Evolutionary conservation across 1,284 basidiomycete genomes (phyloP), one percentile per base, ranked within the genome.

Genomic region (Phellopilus nigrolimitatus): DNA sequence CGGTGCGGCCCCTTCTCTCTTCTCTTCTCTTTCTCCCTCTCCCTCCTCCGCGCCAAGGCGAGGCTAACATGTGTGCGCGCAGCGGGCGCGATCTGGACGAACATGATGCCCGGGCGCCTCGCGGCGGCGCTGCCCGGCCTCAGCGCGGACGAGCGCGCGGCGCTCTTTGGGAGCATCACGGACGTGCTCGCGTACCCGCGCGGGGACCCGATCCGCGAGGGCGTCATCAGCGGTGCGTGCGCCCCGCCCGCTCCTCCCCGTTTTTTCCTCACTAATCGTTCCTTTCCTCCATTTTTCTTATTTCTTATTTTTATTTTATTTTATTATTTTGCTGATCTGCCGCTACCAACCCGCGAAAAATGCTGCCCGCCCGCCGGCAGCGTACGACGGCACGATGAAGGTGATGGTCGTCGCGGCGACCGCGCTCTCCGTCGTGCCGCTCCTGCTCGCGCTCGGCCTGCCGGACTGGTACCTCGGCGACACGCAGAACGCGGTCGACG

Each of bases 71-170:
- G 19, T 42, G 7, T 13, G n/a, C 34, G 34, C 10, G 3, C 55
- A 77, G 77, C 77, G 45, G 77, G 76, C 8, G 74, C 79, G 25
- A 75, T 85, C 55, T 84, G 82, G 76, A 73, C 75, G 15, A 72
- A 73, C 53, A 63, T 71, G 19, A 80, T 85, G 79, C 87, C 86
- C 13, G 59, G 58, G 0, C 74, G 76, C 52, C 73, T 91, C 6
- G 74, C 68, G 2, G 58, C 67, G 38, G 67, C 80, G 59, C 71
- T 90, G 3, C 73, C 82, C 1, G 65, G 67, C 56, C 60, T 74
- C 28, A 58, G 65, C 4, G 62, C 66, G 28, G 66, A 61, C 0
- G 67, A 72, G 9, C 66, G 70, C 4, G 64, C 61, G 1, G 53
- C 56, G 36, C 65, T 81, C 0, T 84, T 75, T 58, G 76, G 77